Evolutionary conservation across 495 filamentous ascomycete genomes (phyloP), one percentile per base, ranked within the genome.

Genomic region (Hyaloscypha finlandica): DNA sequence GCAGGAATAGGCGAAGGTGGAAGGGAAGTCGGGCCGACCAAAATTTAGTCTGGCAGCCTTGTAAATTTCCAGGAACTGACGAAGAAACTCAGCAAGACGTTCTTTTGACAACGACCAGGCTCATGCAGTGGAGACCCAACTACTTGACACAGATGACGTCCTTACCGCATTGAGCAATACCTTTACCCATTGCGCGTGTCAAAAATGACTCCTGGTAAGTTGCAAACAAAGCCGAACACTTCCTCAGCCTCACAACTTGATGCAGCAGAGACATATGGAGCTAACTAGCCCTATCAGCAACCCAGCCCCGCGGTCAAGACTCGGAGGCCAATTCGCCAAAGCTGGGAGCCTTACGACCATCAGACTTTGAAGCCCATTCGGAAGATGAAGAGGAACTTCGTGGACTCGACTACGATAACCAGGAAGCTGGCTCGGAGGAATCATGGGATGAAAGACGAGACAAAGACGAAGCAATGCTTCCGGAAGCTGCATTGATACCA

Each of bases 331-430:
- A 64, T 64, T 66, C 60, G 12, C 63, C 67, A 30, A 58, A 58
- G 37, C 58, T 63, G 6, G 59, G 59, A 4, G 56, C 63, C 52
- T 45, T 30, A 2, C 29, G 52, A 58, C 59, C 35, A 29, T 45
- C 48, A 5, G 32, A 51, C 12, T 48, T 55, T 22, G 31, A 68
- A 25, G 30, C 31, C 55, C 20, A 53, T 25, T 69, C 70, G 8
- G 70, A 70, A 58, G 65, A 74, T 32, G 65, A 29, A 62, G 75
- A 79, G 33, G 68, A 76, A 63, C 72, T 75, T 61, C 74, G 74
- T 66, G 73, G 73, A 65, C 75, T 66, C 16, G 54, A 60, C 6
- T 53, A 37, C n/a, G 63, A 72, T 4, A 57, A 68, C 25, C 33
- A 48, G 58, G 68, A 70, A 29, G 35, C 48, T 54, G 65, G 61